A percentile compares a stretch with the other conserved stretches of the same genome.
Conservation (phyloP, 257 asterid species). For the Solanum chiquidenum region DNA sequence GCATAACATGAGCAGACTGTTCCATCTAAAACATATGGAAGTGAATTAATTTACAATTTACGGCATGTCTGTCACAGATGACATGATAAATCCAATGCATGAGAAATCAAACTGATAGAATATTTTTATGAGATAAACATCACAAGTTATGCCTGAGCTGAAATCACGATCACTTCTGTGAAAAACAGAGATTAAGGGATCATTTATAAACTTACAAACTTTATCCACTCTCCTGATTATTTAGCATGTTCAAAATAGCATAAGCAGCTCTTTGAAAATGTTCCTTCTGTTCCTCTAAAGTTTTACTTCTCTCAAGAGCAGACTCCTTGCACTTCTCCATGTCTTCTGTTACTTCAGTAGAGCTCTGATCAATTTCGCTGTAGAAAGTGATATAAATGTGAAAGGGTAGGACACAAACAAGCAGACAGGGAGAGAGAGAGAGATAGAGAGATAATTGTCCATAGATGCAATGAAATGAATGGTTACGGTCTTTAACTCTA, state of each 20-base stretch:
- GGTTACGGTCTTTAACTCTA: not conserved
- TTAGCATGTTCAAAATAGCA: constrained; percentile 73
- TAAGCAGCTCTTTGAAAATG: constrained; percentile 68
- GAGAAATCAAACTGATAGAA: not conserved
- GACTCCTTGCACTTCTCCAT: constrained; percentile 54
- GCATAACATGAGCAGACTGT: not conserved
- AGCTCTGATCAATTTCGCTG: constrained; percentile 69
- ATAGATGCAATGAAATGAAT: not conserved
- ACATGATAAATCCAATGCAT: not conserved
- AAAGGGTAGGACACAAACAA: not conserved
- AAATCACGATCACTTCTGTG: not conserved
- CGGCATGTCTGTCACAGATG: not conserved
- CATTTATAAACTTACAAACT: constrained; percentile 17
- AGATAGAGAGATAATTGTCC: not conserved
- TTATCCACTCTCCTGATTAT: constrained; percentile 31
- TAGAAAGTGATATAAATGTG: constrained; percentile 2
- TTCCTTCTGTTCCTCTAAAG: constrained; percentile 64
- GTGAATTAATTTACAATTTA: not conserved
- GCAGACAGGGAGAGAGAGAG: not conserved
- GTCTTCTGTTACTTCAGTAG: constrained; percentile 57
- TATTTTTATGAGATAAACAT: not conserved
- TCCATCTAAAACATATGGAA: not conserved
- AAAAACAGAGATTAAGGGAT: not conserved
- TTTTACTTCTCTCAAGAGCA: constrained; percentile 57
- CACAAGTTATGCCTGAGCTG: not conserved